phyloP scores from a whole-genome alignment of 345 rosid genomes.

The Citrus sinensis region DNA sequence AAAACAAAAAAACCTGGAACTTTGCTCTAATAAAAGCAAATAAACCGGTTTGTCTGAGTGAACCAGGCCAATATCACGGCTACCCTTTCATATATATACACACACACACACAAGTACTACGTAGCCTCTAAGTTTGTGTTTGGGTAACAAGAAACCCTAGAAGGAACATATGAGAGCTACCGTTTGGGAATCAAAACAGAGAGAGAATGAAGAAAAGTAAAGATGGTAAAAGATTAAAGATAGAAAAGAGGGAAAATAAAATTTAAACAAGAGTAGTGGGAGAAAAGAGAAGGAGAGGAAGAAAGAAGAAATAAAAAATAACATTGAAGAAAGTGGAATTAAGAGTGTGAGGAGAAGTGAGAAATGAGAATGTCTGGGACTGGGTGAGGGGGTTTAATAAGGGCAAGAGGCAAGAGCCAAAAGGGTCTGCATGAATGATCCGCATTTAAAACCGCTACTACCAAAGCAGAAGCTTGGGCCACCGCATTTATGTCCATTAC shows the following conservation, averaged over 20 bases:
- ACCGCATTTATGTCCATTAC: constrained; percentile 47
- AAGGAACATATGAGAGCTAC: too few relatives aligned
- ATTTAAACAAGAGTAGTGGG: too few relatives aligned
- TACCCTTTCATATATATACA: constrained; percentile 26
- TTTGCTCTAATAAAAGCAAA: neutral
- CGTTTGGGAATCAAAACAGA: neutral
- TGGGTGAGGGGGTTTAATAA: constrained; percentile 32
- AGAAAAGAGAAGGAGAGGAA: neutral
- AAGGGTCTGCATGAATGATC: constrained; percentile 36
- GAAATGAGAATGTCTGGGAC: constrained; percentile 49
- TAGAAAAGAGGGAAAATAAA: neutral
- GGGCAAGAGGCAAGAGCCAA: constrained; percentile 17
- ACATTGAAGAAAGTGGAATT: constrained; percentile 13
- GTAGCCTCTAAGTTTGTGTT: neutral
- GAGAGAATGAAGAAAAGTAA: neutral
- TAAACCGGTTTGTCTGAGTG: constrained; percentile 51
- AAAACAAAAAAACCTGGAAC: neutral
- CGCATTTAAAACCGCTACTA: constrained; percentile 75
- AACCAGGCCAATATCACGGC: constrained; percentile 93
- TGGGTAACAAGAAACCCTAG: neutral
- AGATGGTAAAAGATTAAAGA: neutral
- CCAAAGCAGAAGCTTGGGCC: constrained; percentile 73
- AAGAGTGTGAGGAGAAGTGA: constrained; percentile 13
- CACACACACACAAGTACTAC: neutral
- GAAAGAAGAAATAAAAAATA: neutral